These are phyloP conservation scores for Lipomyces japonicus DNA, from an alignment of 805 yeast species.

Conservation along the genomic window DNA sequence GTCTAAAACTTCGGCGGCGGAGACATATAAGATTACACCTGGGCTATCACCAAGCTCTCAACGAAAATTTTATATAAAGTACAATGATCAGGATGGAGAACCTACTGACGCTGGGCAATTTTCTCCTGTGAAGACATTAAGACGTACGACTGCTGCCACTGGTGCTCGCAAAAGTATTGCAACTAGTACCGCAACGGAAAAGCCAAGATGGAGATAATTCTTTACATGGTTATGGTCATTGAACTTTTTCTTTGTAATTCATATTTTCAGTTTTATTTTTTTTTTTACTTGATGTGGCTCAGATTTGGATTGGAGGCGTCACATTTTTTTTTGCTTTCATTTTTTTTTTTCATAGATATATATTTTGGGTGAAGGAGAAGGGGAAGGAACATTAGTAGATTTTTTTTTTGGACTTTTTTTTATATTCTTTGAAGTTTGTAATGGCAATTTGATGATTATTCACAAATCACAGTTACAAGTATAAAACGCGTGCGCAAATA, in stretches of 20 bases:
- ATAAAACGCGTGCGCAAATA: no score
- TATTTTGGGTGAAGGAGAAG: not conserved
- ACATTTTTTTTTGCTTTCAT: not conserved
- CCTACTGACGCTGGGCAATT: not conserved
- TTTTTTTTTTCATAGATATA: not conserved
- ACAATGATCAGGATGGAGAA: constrained; percentile 4
- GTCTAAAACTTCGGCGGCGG: not conserved
- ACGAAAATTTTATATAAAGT: constrained; percentile 19
- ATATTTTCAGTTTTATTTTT: not conserved
- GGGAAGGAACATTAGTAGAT: no score
- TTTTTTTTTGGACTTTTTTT: not conserved
- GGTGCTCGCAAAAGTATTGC: constrained; percentile 17
- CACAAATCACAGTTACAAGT: no score
- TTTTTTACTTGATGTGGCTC: not conserved
- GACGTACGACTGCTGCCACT: constrained; percentile 2
- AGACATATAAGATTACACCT: constrained; percentile 6
- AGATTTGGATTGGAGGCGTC: not conserved
- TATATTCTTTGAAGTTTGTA: not conserved
- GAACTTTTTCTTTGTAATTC: no score
- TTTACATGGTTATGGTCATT: not conserved
- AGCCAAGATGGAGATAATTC: constrained; percentile 21
- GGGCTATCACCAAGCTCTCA: constrained; percentile 14
- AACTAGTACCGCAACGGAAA: constrained; percentile 10
- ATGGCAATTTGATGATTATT: not conserved
- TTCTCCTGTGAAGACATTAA: not conserved